Percentiles rank a stretch among this genome's conserved stretches.
Evolutionary conservation across 768 basidiomycete genomes (phyloP).

Genomic region (Cystofilobasidium capitatum): DNA sequence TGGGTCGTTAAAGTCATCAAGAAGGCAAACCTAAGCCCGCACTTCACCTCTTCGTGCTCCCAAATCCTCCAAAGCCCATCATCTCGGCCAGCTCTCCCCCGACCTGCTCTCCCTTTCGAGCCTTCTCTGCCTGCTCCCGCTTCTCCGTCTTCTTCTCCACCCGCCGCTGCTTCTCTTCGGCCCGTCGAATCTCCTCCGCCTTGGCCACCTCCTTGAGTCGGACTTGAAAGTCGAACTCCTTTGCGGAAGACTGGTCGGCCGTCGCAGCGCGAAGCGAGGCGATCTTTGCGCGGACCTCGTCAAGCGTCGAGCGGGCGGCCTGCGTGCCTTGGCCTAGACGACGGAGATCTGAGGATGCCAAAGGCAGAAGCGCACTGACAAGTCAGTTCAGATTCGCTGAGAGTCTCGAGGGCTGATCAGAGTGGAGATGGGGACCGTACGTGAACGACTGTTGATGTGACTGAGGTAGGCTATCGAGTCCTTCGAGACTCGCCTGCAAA

Average conservation of each 20-base stretch:
- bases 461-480: slow-evolving; percentile 90
- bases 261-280: slow-evolving; percentile 78
- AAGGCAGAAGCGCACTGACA: slow-evolving; percentile 1
- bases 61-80: slow-evolving; percentile 3
- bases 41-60: not conserved
- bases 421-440: slow-evolving; percentile 47
- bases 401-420: not conserved
- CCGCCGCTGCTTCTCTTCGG: slow-evolving; percentile 57
- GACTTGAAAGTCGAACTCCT: slow-evolving; percentile 88
- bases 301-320: slow-evolving; percentile 76
- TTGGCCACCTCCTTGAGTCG: slow-evolving; percentile 72
- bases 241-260: slow-evolving; percentile 66
- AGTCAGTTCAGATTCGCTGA: not conserved
- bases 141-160: slow-evolving; percentile 43
- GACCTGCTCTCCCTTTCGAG: slow-evolving; percentile 8
- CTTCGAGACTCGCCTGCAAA: slow-evolving; percentile 83
- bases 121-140: slow-evolving; percentile 57
- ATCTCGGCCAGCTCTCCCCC: slow-evolving; percentile 3
- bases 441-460: slow-evolving; percentile 86
- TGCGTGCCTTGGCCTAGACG: slow-evolving; percentile 92
- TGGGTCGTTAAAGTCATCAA: too few species aligned
- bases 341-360: slow-evolving; percentile 60
- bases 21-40: not conserved
- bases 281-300: slow-evolving; percentile 86
- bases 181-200: slow-evolving; percentile 52